phyloP scores from a whole-genome alignment of 2,329 filamentous ascomycete species.

The Ceratocystis variospora region DNA sequence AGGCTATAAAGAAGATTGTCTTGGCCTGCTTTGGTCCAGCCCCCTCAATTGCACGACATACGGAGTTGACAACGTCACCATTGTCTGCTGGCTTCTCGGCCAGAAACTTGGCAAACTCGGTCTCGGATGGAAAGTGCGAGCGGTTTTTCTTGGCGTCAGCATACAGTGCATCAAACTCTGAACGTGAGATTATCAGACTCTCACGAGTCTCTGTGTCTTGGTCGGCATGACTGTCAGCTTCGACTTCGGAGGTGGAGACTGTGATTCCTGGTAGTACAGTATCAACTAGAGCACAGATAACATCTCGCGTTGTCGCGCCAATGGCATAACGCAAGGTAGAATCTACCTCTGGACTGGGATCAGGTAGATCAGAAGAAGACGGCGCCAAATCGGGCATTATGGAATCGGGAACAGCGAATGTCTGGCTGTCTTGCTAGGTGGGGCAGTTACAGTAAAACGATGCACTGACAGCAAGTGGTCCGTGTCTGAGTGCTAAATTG shows the following conservation, averaged over 20 bases:
- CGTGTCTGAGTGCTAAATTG: neutral
- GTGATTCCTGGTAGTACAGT: conserved; percentile 48
- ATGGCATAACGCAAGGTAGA: conserved; percentile 21
- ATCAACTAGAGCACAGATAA: conserved; percentile 41
- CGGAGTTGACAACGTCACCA: conserved; percentile 37
- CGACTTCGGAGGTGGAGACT: conserved; percentile 22
- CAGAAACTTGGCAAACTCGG: conserved; percentile 40
- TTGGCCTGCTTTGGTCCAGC: conserved; percentile 26
- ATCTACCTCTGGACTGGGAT: conserved; percentile 12
- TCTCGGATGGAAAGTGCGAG: conserved; percentile 29
- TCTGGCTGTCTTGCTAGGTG: neutral
- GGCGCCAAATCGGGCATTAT: neutral
- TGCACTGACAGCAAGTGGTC: neutral
- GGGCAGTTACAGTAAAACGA: neutral
- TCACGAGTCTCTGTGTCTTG: conserved; percentile 25
- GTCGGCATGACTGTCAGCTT: neutral
- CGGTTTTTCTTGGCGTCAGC: conserved; percentile 28
- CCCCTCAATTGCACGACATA: conserved; percentile 32
- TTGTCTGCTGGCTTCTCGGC: conserved; percentile 37
- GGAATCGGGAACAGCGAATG: neutral
- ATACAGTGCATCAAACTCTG: conserved; percentile 37
- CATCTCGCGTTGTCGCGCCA: conserved; percentile 33
- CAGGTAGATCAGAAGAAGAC: neutral
- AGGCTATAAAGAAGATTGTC: conserved; percentile 30
- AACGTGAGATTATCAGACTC: conserved; percentile 30